phyloP scores from a whole-genome alignment of 108 stramenopile genomes.

The Conticribra weissflogii region DNA sequence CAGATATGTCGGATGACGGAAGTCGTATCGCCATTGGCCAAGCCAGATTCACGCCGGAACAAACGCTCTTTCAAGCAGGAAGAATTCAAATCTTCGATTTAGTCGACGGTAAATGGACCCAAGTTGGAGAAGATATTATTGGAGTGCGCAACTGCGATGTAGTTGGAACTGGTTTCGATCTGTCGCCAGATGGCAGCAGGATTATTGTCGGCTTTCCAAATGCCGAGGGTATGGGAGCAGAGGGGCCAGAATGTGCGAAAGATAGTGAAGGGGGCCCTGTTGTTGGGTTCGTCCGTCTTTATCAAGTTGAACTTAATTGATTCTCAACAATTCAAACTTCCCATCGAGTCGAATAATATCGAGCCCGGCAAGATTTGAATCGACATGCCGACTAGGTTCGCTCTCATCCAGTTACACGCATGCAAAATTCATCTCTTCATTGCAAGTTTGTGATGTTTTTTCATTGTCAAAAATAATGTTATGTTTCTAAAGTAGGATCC shows the following conservation, averaged over 20 bases:
- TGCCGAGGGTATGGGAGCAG: background rate
- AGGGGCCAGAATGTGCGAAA: constrained; percentile 8
- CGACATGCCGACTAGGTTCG: too few relatives aligned
- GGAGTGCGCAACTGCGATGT: constrained; percentile 17
- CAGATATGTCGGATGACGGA: constrained; percentile 6
- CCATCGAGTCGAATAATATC: too few relatives aligned
- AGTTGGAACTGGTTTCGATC: constrained; percentile 11
- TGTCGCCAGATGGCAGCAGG: constrained; percentile 10
- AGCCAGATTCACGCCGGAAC: constrained; percentile 1
- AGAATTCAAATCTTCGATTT: constrained; percentile 5
- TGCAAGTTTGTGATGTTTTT: too few relatives aligned
- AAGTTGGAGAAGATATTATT: constrained; percentile 3
- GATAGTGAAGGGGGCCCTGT: background rate
- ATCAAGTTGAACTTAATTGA: background rate
- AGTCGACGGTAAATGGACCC: background rate
- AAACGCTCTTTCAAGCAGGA: constrained; percentile 3
- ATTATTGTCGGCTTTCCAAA: constrained; percentile 20
- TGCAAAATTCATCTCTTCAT: too few relatives aligned
- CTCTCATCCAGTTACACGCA: too few relatives aligned
- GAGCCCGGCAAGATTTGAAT: too few relatives aligned
- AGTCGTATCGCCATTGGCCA: constrained; percentile 2
- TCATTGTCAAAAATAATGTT: too few relatives aligned
- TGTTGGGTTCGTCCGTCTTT: constrained; percentile 6
- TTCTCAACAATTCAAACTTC: too few relatives aligned
- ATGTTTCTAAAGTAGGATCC: too few relatives aligned